Base-by-base conservation (phyloP, 2,329 filamentous ascomycete genomes). In the Endoconidiophora laricicola region DNA sequence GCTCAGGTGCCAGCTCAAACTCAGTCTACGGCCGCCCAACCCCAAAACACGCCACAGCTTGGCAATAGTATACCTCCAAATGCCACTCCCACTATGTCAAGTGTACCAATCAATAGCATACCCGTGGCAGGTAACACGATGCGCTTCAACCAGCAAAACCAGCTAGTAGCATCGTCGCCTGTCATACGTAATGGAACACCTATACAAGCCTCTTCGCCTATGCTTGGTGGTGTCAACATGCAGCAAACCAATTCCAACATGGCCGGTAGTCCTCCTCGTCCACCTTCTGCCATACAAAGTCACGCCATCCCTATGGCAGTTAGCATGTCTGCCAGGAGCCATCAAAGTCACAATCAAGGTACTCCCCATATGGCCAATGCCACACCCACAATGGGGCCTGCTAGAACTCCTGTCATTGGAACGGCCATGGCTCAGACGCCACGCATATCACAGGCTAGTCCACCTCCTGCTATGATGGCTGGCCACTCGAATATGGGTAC, bases 181-280 rank as follows among this genome's bases (percentile, higher is more conserved):
- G 67, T 78, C 52, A 63, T 74, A 20, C 70, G 75, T 12, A 78
- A 82, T 56, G 74, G 73, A 20, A 81, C 78, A 1, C 78, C 78
- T 10, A 76, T 78, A 50, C 76, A 73, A 51, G 73, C 76, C 65
- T 81, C 78, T 4, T 81, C 78, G 1, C 79, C 78, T 6, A 79
- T 76, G 69, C 71, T 77, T n/a, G 69, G 69, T 41, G 72, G 72
- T 36, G 73, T 74, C 23, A 66, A 75, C 0, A 82, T 83, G 78
- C 76, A 80, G 54, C 70, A 72, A 36, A 78, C 76, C 24, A 76
- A 73, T 45, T 83, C 81, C 1, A 80, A 72, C 57, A 79, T 83
- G 70, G 79, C 78, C 18, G 76, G 70, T 47, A 85, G 80, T 58
- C 81, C 81, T 23, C 69, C 78, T 16, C 70, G 81, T 42, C 79